Evolutionary conservation across 2,329 filamentous ascomycete species (phyloP).

Genomic region (Passalora sequoiae): DNA sequence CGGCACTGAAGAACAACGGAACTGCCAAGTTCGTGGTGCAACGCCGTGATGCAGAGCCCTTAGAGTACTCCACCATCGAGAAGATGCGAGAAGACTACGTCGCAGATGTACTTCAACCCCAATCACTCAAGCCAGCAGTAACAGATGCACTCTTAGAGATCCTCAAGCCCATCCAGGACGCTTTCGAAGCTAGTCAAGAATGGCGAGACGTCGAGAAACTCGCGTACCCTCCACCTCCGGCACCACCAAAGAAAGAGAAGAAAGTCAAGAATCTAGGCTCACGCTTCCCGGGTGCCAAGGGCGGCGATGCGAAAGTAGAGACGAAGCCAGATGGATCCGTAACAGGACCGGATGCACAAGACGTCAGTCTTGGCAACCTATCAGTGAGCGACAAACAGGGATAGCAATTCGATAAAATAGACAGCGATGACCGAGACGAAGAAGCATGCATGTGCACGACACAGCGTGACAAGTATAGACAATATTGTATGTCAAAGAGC

Average conservation of each 20-base stretch:
- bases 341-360: conserved; percentile 39
- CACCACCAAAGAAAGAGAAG: conserved; percentile 61
- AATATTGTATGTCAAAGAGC: too few species aligned
- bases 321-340: conserved; percentile 44
- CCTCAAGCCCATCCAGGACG: conserved; percentile 69
- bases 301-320: conserved; percentile 31
- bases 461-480: background rate
- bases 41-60: conserved; percentile 62
- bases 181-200: conserved; percentile 64
- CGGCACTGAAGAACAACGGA: conserved; percentile 53
- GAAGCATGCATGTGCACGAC: background rate
- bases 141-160: conserved; percentile 67
- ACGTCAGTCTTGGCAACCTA: conserved; percentile 40
- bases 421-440: background rate
- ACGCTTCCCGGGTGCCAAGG: conserved; percentile 51
- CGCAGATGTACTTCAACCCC: conserved; percentile 64
- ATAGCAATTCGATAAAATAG: conserved; percentile 15
- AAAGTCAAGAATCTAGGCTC: conserved; percentile 70
- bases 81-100: conserved; percentile 74
- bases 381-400: conserved; percentile 27
- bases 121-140: conserved; percentile 81
- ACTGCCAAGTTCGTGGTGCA: conserved; percentile 61
- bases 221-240: conserved; percentile 71
- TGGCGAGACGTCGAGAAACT: conserved; percentile 74
- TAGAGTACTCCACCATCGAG: conserved; percentile 72